Percentiles rank a stretch among this genome's conserved stretches.
Conservation (phyloP, 805 yeast genomes). For the Kodamaea jinghongensis region DNA sequence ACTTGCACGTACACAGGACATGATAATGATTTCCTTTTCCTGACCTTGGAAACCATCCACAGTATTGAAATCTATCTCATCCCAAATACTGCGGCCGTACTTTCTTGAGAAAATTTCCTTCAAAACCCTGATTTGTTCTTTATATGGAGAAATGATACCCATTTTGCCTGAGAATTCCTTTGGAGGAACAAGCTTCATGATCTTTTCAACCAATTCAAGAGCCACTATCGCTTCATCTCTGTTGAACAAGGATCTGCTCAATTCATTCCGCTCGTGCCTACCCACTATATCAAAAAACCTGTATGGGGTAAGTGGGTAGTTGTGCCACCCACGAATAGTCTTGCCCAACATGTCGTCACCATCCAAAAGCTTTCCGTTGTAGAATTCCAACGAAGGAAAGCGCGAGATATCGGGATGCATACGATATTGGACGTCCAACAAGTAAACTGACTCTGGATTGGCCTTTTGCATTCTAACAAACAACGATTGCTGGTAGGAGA, state of each 20-base stretch:
- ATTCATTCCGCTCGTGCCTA: constrained; percentile 59
- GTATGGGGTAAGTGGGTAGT: constrained; percentile 64
- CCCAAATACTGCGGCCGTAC: constrained; percentile 62
- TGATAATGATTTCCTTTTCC: constrained; percentile 88
- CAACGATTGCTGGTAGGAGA: constrained; percentile 83
- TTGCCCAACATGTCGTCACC: constrained; percentile 68
- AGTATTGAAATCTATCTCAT: constrained; percentile 83
- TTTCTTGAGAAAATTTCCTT: constrained; percentile 52
- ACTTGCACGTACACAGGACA: constrained; percentile 92
- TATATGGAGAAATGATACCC: constrained; percentile 93
- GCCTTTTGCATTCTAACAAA: constrained; percentile 89
- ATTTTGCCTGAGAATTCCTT: constrained; percentile 65
- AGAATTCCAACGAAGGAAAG: constrained; percentile 86
- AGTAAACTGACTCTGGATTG: constrained; percentile 56
- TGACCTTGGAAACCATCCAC: constrained; percentile 98
- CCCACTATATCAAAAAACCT: constrained; percentile 67
- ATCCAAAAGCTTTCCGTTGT: constrained; percentile 66
- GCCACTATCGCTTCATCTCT: constrained; percentile 70
- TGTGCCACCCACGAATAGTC: constrained; percentile 78
- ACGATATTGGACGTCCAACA: constrained; percentile 90
- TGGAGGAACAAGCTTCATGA: constrained; percentile 48
- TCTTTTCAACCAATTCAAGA: constrained; percentile 54
- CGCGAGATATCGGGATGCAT: constrained; percentile 88
- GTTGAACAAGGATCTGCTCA: constrained; percentile 72
- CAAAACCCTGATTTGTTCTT: constrained; percentile 71